These are phyloP conservation scores for Talaromyces sp. DNA, from an alignment of 2,329 filamentous ascomycete species.

Conservation along the genomic window DNA sequence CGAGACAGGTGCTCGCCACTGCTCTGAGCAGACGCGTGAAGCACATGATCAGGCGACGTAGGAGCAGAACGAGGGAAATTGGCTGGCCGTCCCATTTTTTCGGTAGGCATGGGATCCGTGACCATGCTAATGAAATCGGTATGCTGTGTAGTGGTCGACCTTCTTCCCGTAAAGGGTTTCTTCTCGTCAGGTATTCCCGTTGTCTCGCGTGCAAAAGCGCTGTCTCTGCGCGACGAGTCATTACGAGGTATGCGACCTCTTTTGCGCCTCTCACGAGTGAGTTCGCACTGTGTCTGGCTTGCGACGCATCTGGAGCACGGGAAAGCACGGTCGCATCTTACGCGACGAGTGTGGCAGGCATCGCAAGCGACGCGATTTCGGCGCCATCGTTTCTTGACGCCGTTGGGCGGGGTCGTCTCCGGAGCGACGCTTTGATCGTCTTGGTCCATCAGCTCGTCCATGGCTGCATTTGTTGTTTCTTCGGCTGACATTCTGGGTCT, in stretches of 20 bases:
- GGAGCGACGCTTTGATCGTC: not conserved
- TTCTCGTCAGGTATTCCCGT: conserved; percentile 9
- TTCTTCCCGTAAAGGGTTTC: not conserved
- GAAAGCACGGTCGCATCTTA: conserved; percentile 87
- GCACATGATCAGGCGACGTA: conserved; percentile 18
- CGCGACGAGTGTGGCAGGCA: conserved; percentile 89
- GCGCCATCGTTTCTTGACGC: conserved; percentile 35
- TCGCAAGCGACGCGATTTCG: conserved; percentile 66
- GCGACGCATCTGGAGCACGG: conserved; percentile 89
- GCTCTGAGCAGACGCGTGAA: conserved; percentile 30
- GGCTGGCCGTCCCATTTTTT: conserved; percentile 7
- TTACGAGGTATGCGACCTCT: conserved; percentile 74
- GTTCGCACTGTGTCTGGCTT: conserved; percentile 68
- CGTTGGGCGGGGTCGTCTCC: conserved; percentile 15
- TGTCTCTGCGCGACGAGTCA: conserved; percentile 49
- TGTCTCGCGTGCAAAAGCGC: conserved; percentile 9
- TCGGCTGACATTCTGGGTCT: conserved; percentile 5
- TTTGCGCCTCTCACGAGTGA: conserved; percentile 89
- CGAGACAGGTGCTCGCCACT: conserved; percentile 27
- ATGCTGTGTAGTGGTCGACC: conserved; percentile 5
- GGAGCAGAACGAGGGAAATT: conserved; percentile 13
- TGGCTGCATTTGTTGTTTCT: not conserved
- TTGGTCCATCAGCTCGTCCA: conserved; percentile 5
- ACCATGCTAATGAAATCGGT: conserved; percentile 17
- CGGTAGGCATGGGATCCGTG: conserved; percentile 12